Percentiles rank a stretch among this genome's conserved stretches.
Evolutionary conservation across 2,329 filamentous ascomycete species (phyloP).

Genomic region (Phialemoniopsis sp.): DNA sequence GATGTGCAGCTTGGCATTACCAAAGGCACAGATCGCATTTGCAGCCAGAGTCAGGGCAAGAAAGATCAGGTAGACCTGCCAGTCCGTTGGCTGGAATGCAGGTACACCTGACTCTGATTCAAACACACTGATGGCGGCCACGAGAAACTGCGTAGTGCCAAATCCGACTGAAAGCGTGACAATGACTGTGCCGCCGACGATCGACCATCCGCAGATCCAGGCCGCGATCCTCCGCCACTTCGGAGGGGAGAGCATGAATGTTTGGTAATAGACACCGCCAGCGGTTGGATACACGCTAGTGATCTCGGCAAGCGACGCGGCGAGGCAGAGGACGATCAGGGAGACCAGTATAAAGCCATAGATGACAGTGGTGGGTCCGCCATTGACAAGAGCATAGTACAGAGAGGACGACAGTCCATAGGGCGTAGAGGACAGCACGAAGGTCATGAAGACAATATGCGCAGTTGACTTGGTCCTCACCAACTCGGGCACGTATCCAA

Average conservation of each 20-base stretch:
- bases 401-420: conserved; percentile 70
- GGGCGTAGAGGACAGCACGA: conserved; percentile 61
- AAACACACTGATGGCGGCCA: conserved; percentile 53
- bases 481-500: conserved; percentile 57
- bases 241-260: conserved; percentile 66
- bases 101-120: too few relatives aligned
- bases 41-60: too few relatives aligned
- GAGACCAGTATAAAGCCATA: conserved; percentile 70
- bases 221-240: conserved; percentile 59
- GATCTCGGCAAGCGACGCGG: conserved; percentile 68
- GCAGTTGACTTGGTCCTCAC: conserved; percentile 54
- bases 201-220: conserved; percentile 74
- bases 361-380: conserved; percentile 65
- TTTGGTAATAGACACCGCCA: conserved; percentile 76
- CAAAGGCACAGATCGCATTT: too few relatives aligned
- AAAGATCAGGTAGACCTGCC: too few relatives aligned
- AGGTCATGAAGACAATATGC: conserved; percentile 55
- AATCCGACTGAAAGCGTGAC: conserved; percentile 83
- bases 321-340: conserved; percentile 67
- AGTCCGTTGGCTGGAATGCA: too few relatives aligned
- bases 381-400: conserved; percentile 61
- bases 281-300: conserved; percentile 74
- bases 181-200: conserved; percentile 75
- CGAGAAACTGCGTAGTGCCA: conserved; percentile 64
- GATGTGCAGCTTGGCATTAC: too few relatives aligned